Conservation (phyloP, 129 eudicot genomes). For the Gnaphalium uliginosum region DNA sequence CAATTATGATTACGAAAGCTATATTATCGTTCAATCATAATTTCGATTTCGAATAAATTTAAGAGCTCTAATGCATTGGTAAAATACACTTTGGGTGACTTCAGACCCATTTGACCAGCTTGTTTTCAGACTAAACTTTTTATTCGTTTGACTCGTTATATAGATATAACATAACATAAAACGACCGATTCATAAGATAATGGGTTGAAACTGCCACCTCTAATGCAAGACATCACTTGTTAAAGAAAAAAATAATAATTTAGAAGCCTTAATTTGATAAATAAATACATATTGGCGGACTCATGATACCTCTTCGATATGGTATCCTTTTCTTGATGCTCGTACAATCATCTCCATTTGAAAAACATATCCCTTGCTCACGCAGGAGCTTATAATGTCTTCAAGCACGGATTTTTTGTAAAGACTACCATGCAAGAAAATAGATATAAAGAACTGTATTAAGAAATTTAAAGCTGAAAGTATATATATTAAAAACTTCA, state of each 20-base stretch:
- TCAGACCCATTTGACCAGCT: background rate
- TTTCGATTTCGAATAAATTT: background rate
- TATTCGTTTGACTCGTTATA: too few species aligned
- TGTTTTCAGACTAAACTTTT: background rate
- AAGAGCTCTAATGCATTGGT: background rate
- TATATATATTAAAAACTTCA: background rate
- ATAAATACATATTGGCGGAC: background rate
- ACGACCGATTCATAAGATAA: background rate
- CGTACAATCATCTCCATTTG: constrained; percentile 96
- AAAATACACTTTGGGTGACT: background rate
- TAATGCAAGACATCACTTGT: background rate
- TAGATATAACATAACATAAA: too few species aligned
- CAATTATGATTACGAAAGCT: background rate
- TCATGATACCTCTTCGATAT: constrained; percentile 70
- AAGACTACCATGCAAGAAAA: constrained; percentile 46
- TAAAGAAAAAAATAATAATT: too few species aligned
- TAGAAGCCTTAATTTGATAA: too few species aligned
- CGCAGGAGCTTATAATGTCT: constrained; percentile 77
- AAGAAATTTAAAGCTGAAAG: background rate
- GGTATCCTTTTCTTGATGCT: constrained; percentile 91
- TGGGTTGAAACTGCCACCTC: background rate
- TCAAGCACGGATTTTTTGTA: constrained; percentile 87
- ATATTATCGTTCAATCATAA: background rate
- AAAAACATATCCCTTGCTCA: constrained; percentile 84
- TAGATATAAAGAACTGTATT: background rate